phyloP scores from a whole-genome alignment of 805 yeast species.

The Tanozyma kutaoensis region DNA sequence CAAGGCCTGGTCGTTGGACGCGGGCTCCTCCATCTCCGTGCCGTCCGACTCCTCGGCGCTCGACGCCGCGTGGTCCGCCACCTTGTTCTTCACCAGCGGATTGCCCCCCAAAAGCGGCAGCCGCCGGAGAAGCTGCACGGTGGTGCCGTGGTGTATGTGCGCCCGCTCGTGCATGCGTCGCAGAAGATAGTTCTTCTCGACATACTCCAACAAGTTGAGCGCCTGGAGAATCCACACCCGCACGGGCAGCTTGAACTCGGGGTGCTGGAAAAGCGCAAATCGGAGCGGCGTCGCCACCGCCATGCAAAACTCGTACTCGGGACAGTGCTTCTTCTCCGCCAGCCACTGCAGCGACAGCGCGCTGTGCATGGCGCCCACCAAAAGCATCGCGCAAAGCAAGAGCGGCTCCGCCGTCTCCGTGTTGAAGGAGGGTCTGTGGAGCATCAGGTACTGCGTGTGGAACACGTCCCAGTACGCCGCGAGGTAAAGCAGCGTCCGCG shows the following conservation, averaged over 20 bases:
- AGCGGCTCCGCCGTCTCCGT: constrained; percentile 34
- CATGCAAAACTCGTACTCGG: constrained; percentile 29
- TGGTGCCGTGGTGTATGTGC: constrained; percentile 78
- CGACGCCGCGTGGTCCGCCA: too few relatives aligned
- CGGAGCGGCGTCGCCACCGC: constrained; percentile 46
- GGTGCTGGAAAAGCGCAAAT: constrained; percentile 55
- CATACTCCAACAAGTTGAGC: constrained; percentile 59
- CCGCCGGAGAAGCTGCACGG: constrained; percentile 64
- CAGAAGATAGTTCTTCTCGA: constrained; percentile 61
- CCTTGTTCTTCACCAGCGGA: too few relatives aligned
- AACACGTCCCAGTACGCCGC: constrained; percentile 43
- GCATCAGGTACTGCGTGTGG: constrained; percentile 45
- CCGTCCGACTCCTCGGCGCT: constrained; percentile 1
- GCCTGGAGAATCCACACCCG: constrained; percentile 67
- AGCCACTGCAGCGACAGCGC: constrained; percentile 13
- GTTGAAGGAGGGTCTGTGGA: constrained; percentile 47
- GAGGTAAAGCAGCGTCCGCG: constrained; percentile 17
- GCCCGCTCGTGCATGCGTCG: constrained; percentile 69
- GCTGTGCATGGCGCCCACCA: constrained; percentile 39
- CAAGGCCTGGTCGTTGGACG: constrained; percentile 14
- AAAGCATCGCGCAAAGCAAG: constrained; percentile 39
- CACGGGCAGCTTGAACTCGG: constrained; percentile 68
- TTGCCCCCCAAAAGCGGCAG: constrained; percentile 67
- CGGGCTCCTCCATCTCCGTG: constrained; percentile 3
- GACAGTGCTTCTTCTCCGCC: constrained; percentile 8